phyloP scores from a whole-genome alignment of 208 protist species.

The Leishmania major region DNA sequence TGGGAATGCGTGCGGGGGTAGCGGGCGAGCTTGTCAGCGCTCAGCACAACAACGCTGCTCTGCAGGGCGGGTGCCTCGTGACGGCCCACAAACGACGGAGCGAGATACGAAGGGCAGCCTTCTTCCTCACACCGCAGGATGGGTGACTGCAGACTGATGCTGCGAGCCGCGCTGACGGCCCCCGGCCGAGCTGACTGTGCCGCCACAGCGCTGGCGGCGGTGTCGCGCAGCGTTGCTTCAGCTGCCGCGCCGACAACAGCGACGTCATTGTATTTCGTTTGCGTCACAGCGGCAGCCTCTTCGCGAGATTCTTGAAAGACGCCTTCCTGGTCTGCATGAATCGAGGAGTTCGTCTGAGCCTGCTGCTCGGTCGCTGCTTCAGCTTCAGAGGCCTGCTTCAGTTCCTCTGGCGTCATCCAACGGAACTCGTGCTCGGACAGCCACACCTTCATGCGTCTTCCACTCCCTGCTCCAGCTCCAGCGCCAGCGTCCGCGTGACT shows the following conservation, averaged over 20 bases:
- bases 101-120: slow-evolving; percentile 41
- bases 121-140: slow-evolving; percentile 67
- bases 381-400: slow-evolving; percentile 25
- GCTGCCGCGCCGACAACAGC: background rate
- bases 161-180: slow-evolving; percentile 21
- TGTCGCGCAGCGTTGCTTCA: background rate
- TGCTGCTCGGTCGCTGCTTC: background rate
- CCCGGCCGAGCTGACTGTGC: slow-evolving; percentile 25
- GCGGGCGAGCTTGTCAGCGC: slow-evolving; percentile 65
- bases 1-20: slow-evolving; percentile 54
- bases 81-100: slow-evolving; percentile 59
- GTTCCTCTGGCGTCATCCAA: slow-evolving; percentile 58
- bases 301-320: background rate
- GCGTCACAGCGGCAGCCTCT: slow-evolving; percentile 1
- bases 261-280: background rate
- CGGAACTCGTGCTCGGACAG: slow-evolving; percentile 50
- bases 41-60: slow-evolving; percentile 32
- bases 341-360: background rate
- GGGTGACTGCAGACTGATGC: slow-evolving; percentile 51
- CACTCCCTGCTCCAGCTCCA: background rate
- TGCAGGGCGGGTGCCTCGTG: slow-evolving; percentile 45
- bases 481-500: background rate
- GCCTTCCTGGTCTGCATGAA: slow-evolving; percentile 9
- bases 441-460: slow-evolving; percentile 49
- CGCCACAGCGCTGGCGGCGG: slow-evolving; percentile 6